Base-by-base conservation (phyloP, 1,139 yeast species). In the Yamadazyma songkhlaensis region DNA sequence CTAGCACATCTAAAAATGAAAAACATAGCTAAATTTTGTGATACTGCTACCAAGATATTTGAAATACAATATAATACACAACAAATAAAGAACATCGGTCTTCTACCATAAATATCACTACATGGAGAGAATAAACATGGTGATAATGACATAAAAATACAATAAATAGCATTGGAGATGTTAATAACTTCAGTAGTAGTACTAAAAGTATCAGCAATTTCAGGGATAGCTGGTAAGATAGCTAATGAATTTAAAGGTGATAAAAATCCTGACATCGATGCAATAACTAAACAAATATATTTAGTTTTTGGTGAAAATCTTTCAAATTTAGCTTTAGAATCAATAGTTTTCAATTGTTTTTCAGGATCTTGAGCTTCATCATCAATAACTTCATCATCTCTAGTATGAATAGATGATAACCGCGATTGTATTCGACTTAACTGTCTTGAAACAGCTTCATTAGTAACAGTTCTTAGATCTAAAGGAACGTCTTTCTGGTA, bases 21-120 rank as follows among this genome's bases (percentile, higher is more conserved):
- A 47, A 74, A 76, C 77, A 73, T 74, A 6, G 75, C 70, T 34
- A 76, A 48, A 45, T 76, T 65, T 29, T 61, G 72, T 2, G 79
- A 65, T 2, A 68, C 62, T 0, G 74, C 78, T 4, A 70, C 71
- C 6, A 72, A 45, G 1, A 64, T 48, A 5, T 70, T 55, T 14
- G 69, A 55, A 1, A 71, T 37, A 5, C 63, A 41, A 38, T 62
- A 70, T 7, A 61, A 41, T 2, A 54, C 32, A 8, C 63, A 43
- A 43, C 77, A 69, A 3, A 62, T 35, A 10, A 75, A 36, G 48
- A 75, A 71, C 14, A 67, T 55, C 13, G 60, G 54, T 40, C 69
- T 56, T 33, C 77, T 58, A 2, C 82, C 82, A 47, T 76, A 77
- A 3, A 73, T 63, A 31, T 73, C 71, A 13, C 73, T 65, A 37